Conservation (phyloP, 768 basidiomycete species). For the Phlebiopsis gigantea region DNA sequence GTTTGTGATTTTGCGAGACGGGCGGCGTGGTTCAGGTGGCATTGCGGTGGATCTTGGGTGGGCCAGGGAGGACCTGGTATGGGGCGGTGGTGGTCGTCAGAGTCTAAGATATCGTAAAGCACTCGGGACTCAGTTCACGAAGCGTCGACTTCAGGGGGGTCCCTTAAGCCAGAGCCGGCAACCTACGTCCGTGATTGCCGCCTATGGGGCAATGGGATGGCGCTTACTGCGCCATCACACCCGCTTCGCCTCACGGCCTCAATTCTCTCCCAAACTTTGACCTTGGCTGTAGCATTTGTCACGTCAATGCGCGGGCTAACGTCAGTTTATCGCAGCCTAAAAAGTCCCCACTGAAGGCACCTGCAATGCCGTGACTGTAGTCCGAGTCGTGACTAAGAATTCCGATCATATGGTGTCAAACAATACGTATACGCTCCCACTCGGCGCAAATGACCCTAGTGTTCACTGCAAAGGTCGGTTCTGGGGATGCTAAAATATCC, state of each 20-base stretch:
- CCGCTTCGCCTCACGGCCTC: background rate
- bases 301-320: too few species aligned
- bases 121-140: background rate
- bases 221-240: background rate
- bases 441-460: background rate
- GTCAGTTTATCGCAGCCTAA: background rate
- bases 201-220: background rate
- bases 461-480: background rate
- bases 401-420: background rate
- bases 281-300: background rate
- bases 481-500: background rate
- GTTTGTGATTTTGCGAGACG: constrained; percentile 17
- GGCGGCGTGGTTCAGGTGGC: constrained; percentile 23
- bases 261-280: background rate
- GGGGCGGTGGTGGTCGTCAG: background rate
- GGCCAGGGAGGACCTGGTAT: background rate
- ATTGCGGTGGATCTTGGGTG: constrained; percentile 8
- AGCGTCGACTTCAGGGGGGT: background rate
- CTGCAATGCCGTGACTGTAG: background rate
- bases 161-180: background rate
- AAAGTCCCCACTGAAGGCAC: background rate
- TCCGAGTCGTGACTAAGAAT: background rate
- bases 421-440: background rate
- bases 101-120: background rate
- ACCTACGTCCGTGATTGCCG: background rate